Evolutionary conservation across 1,139 yeast genomes (phyloP), one percentile per base, ranked within the genome.

Genomic region (Kodamaea fungicola): DNA sequence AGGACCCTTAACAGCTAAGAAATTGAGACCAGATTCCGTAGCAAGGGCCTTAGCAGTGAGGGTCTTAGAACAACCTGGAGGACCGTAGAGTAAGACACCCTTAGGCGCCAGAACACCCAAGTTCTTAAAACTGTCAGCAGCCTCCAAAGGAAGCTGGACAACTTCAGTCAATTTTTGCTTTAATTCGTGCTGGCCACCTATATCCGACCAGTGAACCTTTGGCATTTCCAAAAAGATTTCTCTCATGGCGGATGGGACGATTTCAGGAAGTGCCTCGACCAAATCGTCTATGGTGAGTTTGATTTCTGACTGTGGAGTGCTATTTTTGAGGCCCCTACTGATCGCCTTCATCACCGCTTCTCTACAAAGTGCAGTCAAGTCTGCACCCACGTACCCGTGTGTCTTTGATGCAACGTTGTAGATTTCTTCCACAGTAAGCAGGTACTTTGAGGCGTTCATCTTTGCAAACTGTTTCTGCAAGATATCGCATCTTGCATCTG

Each of bases 21-120:
- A 90, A 52, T 90, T 90, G 38, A 90, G 74, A 0, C 96, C 97
- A 1, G 96, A 85, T 61, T 90, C 97, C 0, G 96, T 86, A 1
- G 97, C 97, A 27, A 90, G 64, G 0, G 97, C 97, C 55, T 90
- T 90, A 1, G 97, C 97, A 0, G 96, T 87, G 42, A 90, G 64
- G 0, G 97, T 90, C 53, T 90, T 90, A 6, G 97, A 89, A 63
- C 97, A 90, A 6, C 97, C 97, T 0, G 97, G 97, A 1, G 97
- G 97, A 0, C 97, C 97, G 57, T 90, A 90, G 12, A 90, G 65
- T 33, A 90, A 61, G 1, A 90, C 84, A 28, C 97, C 97, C 51
- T 88, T 85, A 2, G 99, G 98, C 0, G 97, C 92, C 40, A 76
- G 71, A 6, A 94, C 81, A 0, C 97, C 98, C 8, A 94, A 67